Conservation (phyloP, 2,329 filamentous ascomycete genomes). For the Tolypocladium guangdongense region DNA sequence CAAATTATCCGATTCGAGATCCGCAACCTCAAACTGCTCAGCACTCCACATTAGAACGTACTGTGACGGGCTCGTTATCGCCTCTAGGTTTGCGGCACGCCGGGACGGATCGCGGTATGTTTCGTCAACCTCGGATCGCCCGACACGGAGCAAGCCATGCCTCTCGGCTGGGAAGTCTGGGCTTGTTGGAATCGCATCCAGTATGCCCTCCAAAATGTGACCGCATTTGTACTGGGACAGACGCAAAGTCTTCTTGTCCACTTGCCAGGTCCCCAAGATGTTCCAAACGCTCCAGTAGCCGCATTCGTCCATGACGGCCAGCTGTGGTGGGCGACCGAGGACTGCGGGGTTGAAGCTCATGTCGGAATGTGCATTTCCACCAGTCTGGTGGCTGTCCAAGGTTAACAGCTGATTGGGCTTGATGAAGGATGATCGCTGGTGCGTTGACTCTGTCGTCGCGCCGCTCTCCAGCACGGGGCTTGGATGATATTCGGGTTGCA, state of each 20-base stretch:
- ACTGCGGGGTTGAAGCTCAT: slow-evolving; percentile 50
- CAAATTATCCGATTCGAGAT: slow-evolving; percentile 21
- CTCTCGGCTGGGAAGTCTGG: slow-evolving; percentile 20
- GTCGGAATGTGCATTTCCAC: slow-evolving; percentile 47
- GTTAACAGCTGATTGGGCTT: slow-evolving; percentile 42
- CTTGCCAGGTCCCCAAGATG: slow-evolving; percentile 27
- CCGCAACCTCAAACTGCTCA: slow-evolving; percentile 21
- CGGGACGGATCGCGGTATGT: slow-evolving; percentile 9
- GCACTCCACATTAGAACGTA: slow-evolving; percentile 26
- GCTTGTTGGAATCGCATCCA: slow-evolving; percentile 19
- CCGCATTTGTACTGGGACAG: slow-evolving; percentile 28
- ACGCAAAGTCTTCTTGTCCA: slow-evolving; percentile 21
- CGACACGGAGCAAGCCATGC: slow-evolving; percentile 34
- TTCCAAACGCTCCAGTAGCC: slow-evolving; percentile 63
- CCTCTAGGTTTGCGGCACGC: slow-evolving; percentile 1
- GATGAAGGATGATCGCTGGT: slow-evolving; percentile 36
- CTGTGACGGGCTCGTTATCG: not conserved
- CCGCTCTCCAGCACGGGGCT: slow-evolving; percentile 18
- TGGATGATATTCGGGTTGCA: slow-evolving; percentile 38
- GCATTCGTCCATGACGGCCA: slow-evolving; percentile 53
- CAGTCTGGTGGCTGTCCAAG: slow-evolving; percentile 41
- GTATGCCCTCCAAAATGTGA: slow-evolving; percentile 29
- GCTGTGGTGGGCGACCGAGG: slow-evolving; percentile 40
- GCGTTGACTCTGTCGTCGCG: slow-evolving; percentile 1
- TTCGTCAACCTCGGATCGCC: slow-evolving; percentile 12